phyloP scores from a whole-genome alignment of 2,329 filamentous ascomycete genomes.

The Claviceps purpurea region DNA sequence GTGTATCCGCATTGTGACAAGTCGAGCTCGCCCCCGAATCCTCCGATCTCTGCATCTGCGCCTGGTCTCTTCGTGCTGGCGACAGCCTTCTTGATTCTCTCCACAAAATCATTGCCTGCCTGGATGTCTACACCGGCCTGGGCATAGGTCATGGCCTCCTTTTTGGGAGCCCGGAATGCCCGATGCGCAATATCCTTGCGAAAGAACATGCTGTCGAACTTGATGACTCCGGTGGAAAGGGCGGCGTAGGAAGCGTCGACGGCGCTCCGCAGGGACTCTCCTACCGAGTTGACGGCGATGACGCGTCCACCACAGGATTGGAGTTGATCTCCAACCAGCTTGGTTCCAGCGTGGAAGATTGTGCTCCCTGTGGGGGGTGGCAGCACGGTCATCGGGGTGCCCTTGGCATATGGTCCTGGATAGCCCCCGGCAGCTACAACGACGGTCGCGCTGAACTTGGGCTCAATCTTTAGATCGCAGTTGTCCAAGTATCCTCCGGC shows the following conservation, averaged over 20 bases:
- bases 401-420: slow-evolving; percentile 74
- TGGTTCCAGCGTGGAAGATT: slow-evolving; percentile 90
- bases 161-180: slow-evolving; percentile 38
- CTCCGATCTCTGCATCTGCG: slow-evolving; percentile 85
- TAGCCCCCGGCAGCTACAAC: slow-evolving; percentile 92
- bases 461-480: slow-evolving; percentile 52
- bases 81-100: slow-evolving; percentile 85
- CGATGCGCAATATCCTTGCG: slow-evolving; percentile 85
- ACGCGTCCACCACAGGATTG: slow-evolving; percentile 78
- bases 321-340: slow-evolving; percentile 47
- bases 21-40: slow-evolving; percentile 62
- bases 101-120: slow-evolving; percentile 82
- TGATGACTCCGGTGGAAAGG: slow-evolving; percentile 51
- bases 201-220: slow-evolving; percentile 83
- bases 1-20: slow-evolving; percentile 60
- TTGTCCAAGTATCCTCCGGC: slow-evolving; percentile 60
- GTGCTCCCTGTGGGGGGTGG: slow-evolving; percentile 35
- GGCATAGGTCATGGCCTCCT: slow-evolving; percentile 69
- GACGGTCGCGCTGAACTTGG: slow-evolving; percentile 72
- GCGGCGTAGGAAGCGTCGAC: slow-evolving; percentile 81
- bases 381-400: slow-evolving; percentile 43
- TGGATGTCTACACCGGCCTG: slow-evolving; percentile 90
- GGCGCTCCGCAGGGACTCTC: slow-evolving; percentile 60
- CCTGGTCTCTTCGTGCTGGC: slow-evolving; percentile 71
- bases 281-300: slow-evolving; percentile 77